Conservation (phyloP, 805 yeast genomes). For the Metschnikowia koreensis region DNA sequence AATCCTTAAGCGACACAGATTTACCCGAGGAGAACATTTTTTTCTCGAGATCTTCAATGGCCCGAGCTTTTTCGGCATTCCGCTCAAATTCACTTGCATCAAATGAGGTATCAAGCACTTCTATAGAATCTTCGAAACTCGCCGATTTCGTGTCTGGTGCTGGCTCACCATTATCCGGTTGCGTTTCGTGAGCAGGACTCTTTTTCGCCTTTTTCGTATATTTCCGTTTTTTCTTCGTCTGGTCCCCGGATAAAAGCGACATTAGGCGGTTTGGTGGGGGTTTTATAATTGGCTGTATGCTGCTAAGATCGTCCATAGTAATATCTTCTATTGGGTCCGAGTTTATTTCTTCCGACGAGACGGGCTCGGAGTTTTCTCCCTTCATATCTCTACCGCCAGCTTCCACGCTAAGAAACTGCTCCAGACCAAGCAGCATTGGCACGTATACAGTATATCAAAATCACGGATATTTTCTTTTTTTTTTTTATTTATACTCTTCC, state of each 20-base stretch:
- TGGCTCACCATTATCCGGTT: neutral
- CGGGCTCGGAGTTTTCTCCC: neutral
- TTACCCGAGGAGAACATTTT: conserved; percentile 12
- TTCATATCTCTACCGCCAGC: neutral
- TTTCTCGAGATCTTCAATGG: conserved; percentile 11
- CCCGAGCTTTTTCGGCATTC: conserved; percentile 2
- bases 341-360: neutral
- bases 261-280: conserved; percentile 11
- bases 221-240: conserved; percentile 2
- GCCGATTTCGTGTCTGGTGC: neutral
- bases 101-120: conserved; percentile 7
- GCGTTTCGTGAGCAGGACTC: neutral
- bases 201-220: conserved; percentile 4
- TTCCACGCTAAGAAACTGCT: conserved; percentile 6
- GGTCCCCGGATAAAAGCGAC: conserved; percentile 19
- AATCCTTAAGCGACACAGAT: conserved; percentile 12
- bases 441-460: neutral
- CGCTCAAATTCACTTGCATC: conserved; percentile 7
- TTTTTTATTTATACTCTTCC: no score
- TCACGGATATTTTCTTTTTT: neutral
- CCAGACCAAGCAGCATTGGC: conserved; percentile 18
- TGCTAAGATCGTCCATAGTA: neutral
- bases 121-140: conserved; percentile 1
- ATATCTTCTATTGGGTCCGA: conserved; percentile 5
- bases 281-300: neutral